Evolutionary conservation across 1,284 basidiomycete genomes (phyloP), one percentile per base, ranked within the genome.

Genomic region (Ceratobasidium sp.): DNA sequence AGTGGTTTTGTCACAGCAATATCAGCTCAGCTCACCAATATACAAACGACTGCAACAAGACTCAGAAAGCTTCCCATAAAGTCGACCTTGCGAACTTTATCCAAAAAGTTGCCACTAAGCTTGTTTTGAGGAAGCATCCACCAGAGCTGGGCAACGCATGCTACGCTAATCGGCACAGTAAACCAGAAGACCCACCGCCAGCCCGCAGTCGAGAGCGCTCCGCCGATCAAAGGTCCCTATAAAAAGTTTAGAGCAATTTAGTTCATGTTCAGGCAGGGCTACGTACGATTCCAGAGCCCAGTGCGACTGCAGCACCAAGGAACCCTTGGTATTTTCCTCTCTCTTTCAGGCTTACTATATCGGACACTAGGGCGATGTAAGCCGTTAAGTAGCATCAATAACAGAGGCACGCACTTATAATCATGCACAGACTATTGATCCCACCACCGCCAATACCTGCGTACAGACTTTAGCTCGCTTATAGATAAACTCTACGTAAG

Each of bases 241-340:
- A 50, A 12, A 5, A 16, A 21, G 1, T 30, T 46, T 45, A 48
- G 32, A 26, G 16, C 30, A 16, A 28, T 59, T 10, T 21, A 28
- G 5, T 5, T 23, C 6, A 2, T 10, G n/a, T 2, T 1, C 2
- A 16, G 23, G 60, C 1, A 43, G 28, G 26, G 21, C 2, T 6
- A 60, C 67, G 32, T 30, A 71, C 70, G 26, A 71, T 71, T 48
- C 70, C 70, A 2, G 70, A 61, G 58, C 70, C 70, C 39, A 71
- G 23, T 4, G 70, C 70, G 8, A 71, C 58, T 50, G 70, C 70
- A 0, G 90, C 88, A 59, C 92, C 93, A 55, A 94, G 83, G 1
- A 88, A 80, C 3, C 92, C 91, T 12, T 87, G 86, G 74, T 89
- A 93, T 76, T 89, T 91, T 8, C 90, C 92, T 77, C 92, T 90